Percentiles rank a stretch among this genome's conserved stretches.
These are phyloP conservation scores for Paraleonurus japonicus DNA, from an alignment of 257 asterid species.

Conservation along the genomic window DNA sequence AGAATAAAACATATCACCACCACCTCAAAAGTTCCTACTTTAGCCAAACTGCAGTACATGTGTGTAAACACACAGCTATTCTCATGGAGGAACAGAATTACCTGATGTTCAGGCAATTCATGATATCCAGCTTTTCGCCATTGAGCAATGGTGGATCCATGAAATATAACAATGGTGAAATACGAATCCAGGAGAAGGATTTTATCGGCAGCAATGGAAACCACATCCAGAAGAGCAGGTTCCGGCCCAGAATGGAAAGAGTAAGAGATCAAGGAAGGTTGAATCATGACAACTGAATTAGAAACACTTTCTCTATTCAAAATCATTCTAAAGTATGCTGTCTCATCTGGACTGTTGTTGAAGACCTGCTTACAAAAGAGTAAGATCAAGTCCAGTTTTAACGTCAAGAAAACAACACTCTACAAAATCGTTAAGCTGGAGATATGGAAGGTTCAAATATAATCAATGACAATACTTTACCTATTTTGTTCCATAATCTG, in stretches of 20 bases:
- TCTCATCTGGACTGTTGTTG: constrained; percentile 98
- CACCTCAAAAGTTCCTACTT: constrained; percentile 9
- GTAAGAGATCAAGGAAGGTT: constrained; percentile 95
- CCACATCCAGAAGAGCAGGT: constrained; percentile 96
- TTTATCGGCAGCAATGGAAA: constrained; percentile 87
- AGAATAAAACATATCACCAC: neutral
- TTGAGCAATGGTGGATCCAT: constrained; percentile 91
- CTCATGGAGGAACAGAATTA: constrained; percentile 34
- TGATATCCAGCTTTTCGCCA: constrained; percentile 98
- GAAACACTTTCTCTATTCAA: constrained; percentile 86
- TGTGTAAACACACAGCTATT: constrained; percentile 4
- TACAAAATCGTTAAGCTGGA: constrained; percentile 1
- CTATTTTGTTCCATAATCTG: neutral
- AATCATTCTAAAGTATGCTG: constrained; percentile 93
- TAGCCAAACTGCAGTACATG: constrained; percentile 8
- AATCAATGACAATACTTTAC: neutral
- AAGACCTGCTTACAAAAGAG: constrained; percentile 58
- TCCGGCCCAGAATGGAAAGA: constrained; percentile 91
- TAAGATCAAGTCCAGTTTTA: constrained; percentile 27
- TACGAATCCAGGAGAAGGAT: constrained; percentile 92
- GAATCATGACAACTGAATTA: constrained; percentile 98
- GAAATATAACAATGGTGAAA: constrained; percentile 90
- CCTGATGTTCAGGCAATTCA: constrained; percentile 91
- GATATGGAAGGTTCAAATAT: neutral
- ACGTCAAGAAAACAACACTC: constrained; percentile 21